Evolutionary conservation across 2,329 filamentous ascomycete species (phyloP).

Genomic region (Ophiocordyceps polyrhachis-furcata): DNA sequence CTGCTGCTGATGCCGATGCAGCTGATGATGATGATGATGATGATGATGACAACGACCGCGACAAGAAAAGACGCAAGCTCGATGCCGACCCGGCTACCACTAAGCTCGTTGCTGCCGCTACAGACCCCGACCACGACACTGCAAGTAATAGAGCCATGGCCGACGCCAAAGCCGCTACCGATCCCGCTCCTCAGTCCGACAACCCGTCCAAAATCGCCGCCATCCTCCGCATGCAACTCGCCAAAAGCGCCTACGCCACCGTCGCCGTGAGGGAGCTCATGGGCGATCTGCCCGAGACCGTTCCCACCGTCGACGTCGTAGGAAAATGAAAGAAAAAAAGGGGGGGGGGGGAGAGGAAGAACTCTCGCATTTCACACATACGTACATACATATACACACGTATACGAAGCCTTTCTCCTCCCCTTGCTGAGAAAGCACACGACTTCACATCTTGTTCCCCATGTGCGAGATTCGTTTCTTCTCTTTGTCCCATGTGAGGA

Average conservation of each 20-base stretch:
- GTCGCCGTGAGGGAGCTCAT: constrained; percentile 68
- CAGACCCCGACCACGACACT: too few species aligned
- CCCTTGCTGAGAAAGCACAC: too few species aligned
- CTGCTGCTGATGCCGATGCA: too few species aligned
- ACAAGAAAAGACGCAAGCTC: too few species aligned
- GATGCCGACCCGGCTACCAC: too few species aligned
- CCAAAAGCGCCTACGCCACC: constrained; percentile 67
- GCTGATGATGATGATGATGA: too few species aligned
- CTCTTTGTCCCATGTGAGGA: background rate
- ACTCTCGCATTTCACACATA: too few species aligned
- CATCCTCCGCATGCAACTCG: constrained; percentile 57
- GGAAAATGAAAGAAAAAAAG: background rate
- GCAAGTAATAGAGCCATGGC: too few species aligned
- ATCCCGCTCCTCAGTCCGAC: background rate
- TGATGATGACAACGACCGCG: too few species aligned
- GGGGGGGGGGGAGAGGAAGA: background rate
- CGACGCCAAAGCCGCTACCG: constrained; percentile 4
- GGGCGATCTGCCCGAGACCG: constrained; percentile 17
- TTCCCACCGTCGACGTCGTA: background rate
- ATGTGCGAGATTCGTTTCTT: background rate
- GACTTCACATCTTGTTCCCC: too few species aligned
- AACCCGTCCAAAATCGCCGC: constrained; percentile 35
- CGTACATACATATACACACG: too few species aligned
- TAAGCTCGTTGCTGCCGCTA: background rate
- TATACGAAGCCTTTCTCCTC: too few species aligned